A percentile compares a stretch with the other conserved stretches of the same genome.
phyloP scores from a whole-genome alignment of 2,329 filamentous ascomycete genomes.

The Ascomycota sp. region DNA sequence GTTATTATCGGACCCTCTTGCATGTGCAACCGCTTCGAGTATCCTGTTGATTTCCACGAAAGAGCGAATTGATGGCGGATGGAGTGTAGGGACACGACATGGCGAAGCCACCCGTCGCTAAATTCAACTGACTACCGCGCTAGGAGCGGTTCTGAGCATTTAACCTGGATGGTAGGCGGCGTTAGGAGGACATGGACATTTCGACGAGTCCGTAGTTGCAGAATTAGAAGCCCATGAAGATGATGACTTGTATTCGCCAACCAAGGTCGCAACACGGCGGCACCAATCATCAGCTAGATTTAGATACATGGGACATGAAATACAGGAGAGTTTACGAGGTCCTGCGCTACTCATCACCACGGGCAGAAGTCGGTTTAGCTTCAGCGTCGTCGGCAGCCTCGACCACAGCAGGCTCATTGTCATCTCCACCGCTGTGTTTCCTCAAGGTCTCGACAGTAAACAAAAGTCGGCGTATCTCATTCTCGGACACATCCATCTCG shows the following conservation, averaged over 20 bases:
- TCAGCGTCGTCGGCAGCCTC: constrained; percentile 2
- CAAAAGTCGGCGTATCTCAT: constrained; percentile 19
- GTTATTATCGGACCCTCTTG: no score
- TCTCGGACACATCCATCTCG: constrained; percentile 13
- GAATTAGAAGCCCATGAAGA: constrained; percentile 11
- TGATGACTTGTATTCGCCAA: constrained; percentile 5
- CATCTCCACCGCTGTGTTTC: constrained; percentile 14
- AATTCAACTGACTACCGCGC: constrained; percentile 2
- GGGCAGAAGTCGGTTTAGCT: constrained; percentile 1
- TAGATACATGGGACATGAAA: no score
- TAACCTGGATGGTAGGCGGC: constrained; percentile 15
- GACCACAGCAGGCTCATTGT: constrained; percentile 3
- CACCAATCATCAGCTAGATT: no score
- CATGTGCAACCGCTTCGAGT: no score
- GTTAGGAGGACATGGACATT: constrained; percentile 17
- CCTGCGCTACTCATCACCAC: constrained; percentile 1
- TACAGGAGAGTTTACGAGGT: no score
- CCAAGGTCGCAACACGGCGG: no score
- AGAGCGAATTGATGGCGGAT: no score
- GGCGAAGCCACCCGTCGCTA: background rate
- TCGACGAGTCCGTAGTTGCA: constrained; percentile 12
- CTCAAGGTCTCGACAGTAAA: constrained; percentile 25
- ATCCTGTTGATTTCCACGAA: no score
- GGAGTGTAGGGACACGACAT: background rate
- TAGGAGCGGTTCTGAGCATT: constrained; percentile 8